Conservation (phyloP, 179 eudicot species). For the Gypsophila paniculata region DNA sequence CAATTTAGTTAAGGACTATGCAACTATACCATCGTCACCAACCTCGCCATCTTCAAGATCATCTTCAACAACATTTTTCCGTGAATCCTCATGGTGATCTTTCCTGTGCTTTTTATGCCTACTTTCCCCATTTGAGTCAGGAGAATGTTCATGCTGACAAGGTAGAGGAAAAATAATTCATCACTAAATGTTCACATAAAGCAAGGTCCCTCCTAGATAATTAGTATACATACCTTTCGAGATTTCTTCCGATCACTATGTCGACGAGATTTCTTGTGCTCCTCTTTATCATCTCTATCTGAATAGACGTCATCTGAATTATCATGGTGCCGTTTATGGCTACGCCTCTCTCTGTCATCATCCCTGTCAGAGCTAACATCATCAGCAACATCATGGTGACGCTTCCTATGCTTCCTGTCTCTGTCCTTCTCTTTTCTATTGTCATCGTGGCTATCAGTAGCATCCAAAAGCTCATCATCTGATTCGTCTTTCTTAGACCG, state of each 20-base stretch:
- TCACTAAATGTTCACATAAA: background rate
- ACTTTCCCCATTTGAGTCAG: conserved; percentile 86
- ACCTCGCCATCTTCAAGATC: conserved; percentile 99
- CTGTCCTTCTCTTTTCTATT: conserved; percentile 62
- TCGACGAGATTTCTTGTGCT: conserved; percentile 71
- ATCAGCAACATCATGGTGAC: conserved; percentile 72
- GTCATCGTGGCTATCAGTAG: conserved; percentile 58
- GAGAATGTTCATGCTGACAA: conserved; percentile 76
- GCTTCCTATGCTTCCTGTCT: conserved; percentile 80
- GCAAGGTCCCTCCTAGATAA: background rate
- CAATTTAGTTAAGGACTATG: conserved; percentile 20
- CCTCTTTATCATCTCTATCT: conserved; percentile 84
- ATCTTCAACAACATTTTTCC: conserved; percentile 54
- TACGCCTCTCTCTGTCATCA: conserved; percentile 36
- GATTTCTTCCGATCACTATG: conserved; percentile 95
- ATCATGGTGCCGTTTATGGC: conserved; percentile 27
- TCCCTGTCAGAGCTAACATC: conserved; percentile 70
- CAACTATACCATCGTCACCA: conserved; percentile 91
- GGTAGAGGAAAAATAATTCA: background rate
- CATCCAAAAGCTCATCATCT: conserved; percentile 63
- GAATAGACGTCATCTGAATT: conserved; percentile 40
- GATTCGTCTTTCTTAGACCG: conserved; percentile 71
- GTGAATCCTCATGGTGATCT: conserved; percentile 62
- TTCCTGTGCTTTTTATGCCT: conserved; percentile 74
- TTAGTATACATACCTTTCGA: conserved; percentile 53